Percentiles rank a stretch among this genome's conserved stretches.
These are phyloP conservation scores for Cynara cardunculus DNA, from an alignment of 129 eudicot species.

Conservation along the genomic window DNA sequence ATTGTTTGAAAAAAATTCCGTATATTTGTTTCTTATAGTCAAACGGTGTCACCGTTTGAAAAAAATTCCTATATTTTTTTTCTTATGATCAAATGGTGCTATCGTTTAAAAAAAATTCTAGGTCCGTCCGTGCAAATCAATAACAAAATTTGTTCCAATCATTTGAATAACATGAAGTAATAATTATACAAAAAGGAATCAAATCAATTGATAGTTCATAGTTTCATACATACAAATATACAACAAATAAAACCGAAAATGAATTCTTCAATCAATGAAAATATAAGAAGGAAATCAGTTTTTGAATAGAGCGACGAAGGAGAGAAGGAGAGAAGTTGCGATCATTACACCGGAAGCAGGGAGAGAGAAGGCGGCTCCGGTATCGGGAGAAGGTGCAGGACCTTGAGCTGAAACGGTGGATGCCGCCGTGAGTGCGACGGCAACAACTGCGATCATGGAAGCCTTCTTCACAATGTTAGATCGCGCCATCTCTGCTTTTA, in stretches of 20 bases:
- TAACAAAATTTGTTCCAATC: not conserved
- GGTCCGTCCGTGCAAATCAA: no score
- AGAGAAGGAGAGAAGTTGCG: slow-evolving; percentile 36
- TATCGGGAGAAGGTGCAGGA: slow-evolving; percentile 65
- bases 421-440: slow-evolving; percentile 23
- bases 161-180: not conserved
- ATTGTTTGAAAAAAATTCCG: no score
- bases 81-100: no score
- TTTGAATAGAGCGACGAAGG: slow-evolving; percentile 33
- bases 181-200: not conserved
- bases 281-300: not conserved
- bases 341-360: slow-evolving; percentile 37
- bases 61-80: no score
- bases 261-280: not conserved
- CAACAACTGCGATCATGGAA: slow-evolving; percentile 1
- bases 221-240: slow-evolving; percentile 4
- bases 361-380: slow-evolving; percentile 55
- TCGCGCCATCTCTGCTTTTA: slow-evolving; percentile 26
- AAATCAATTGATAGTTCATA: slow-evolving; percentile 4
- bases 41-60: no score
- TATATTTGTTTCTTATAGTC: no score
- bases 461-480: slow-evolving; percentile 24
- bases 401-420: slow-evolving; percentile 36
- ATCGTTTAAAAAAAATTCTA: no score
- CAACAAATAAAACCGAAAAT: not conserved